Base-by-base conservation (phyloP, 768 basidiomycete genomes). In the Leucocoprinus birnbaumii region DNA sequence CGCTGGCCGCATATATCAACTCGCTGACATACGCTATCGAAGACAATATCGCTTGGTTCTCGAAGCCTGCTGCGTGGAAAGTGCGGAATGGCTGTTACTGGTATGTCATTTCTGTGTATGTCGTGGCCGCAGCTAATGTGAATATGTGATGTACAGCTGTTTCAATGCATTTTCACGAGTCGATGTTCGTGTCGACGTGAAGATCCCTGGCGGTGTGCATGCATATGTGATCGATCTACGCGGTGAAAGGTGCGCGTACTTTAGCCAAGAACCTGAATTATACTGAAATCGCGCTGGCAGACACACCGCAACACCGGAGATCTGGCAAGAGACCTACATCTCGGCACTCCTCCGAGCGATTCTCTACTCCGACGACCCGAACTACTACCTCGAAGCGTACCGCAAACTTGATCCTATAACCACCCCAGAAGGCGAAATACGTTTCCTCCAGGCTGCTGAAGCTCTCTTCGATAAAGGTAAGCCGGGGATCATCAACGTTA, bases 91-190 rank as follows among this genome's bases (percentile, higher is more conserved):
- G 97, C 2, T 93, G 88, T 50, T 99, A 92, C 66, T 99, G 94
- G 89, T 92, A 64, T 57, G 84, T 72, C 14, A 44, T 48, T 27
- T 37, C 5, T 26, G 31, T 53, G 19, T 21, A n/a, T 1, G 25
- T 41, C 55, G 21, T 31, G n/a, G 46, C 35, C 34, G 22, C 47
- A 51, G 10, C 11, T 37, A 52, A 21, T 53, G 37, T 41, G 16
- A 3, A 10, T 41, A 10, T 35, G 10, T 38, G 38, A 13, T 16
- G 38, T 49, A 2, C 57, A 91, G 92, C 71, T 97, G 94, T 71
- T 99, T 97, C 76, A 97, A 99, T 68, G 97, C 97, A 9, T 99
- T 99, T 67, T 95, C 95, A 37, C 77, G 97, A 25, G 91, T 98
- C 49, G 97, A 99, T 65, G 86, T 98, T 26, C 84, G 96, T 35